Percentiles rank a stretch among this genome's conserved stretches.
Evolutionary conservation across 805 yeast species (phyloP).

Genomic region (Ascoidea tarda): DNA sequence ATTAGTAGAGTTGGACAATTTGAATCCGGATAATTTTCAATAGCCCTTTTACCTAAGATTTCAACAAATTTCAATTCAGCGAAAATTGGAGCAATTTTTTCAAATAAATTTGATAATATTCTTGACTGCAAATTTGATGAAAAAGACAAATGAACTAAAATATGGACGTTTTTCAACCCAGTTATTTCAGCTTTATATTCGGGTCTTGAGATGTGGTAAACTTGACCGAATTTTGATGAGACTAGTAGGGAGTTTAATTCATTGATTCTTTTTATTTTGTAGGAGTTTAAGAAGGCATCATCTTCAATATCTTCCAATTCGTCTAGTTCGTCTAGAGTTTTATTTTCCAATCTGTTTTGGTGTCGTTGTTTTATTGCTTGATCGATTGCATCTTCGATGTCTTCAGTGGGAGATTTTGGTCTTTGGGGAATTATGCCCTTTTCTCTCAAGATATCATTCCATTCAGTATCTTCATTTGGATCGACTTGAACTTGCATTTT

Average conservation of each 20-base stretch:
- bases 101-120: constrained; percentile 44
- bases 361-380: constrained; percentile 72
- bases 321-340: constrained; percentile 69
- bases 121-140: constrained; percentile 63
- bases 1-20: constrained; percentile 87
- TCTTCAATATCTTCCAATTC: constrained; percentile 88
- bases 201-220: constrained; percentile 68
- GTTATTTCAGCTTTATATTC: constrained; percentile 84
- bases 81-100: constrained; percentile 47
- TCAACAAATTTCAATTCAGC: constrained; percentile 84
- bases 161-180: constrained; percentile 43
- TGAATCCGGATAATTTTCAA: constrained; percentile 79
- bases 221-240: constrained; percentile 56
- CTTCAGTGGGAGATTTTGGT: constrained; percentile 78
- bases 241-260: constrained; percentile 49
- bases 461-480: constrained; percentile 94
- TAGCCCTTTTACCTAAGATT: constrained; percentile 81
- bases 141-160: constrained; percentile 65
- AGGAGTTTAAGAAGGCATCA: constrained; percentile 72
- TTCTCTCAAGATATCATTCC: constrained; percentile 89
- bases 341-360: constrained; percentile 67
- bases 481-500: constrained; percentile 60
- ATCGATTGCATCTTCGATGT: constrained; percentile 76
- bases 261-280: constrained; percentile 64
- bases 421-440: constrained; percentile 89